These are phyloP conservation scores for Cicer bijugum DNA, from an alignment of 306 rosid species.

Conservation along the genomic window DNA sequence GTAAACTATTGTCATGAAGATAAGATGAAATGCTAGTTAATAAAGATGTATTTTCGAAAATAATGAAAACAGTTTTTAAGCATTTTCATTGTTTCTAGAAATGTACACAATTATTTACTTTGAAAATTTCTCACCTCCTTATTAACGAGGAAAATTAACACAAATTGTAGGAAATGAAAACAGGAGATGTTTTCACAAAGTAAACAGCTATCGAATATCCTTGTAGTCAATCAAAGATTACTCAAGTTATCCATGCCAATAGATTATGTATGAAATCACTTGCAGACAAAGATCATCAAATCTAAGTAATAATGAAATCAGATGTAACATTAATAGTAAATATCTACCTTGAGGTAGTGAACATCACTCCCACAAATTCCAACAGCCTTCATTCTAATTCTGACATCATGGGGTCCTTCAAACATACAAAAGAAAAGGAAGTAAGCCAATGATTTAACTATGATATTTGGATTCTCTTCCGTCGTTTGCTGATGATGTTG, in stretches of 20 bases:
- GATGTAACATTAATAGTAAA: constrained; percentile 2
- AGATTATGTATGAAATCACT: not conserved
- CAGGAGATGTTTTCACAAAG: too few relatives aligned
- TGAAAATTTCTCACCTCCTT: too few relatives aligned
- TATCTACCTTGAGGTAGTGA: constrained; percentile 75
- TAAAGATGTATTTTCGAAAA: too few relatives aligned
- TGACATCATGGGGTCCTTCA: constrained; percentile 81
- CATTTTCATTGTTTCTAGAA: too few relatives aligned
- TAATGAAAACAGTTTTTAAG: too few relatives aligned
- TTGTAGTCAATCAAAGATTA: constrained; percentile 16
- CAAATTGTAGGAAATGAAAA: too few relatives aligned
- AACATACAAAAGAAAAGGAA: constrained; percentile 38
- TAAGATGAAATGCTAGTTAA: too few relatives aligned
- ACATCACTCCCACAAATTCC: constrained; percentile 98
- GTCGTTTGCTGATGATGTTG: not conserved
- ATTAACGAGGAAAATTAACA: too few relatives aligned
- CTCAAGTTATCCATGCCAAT: not conserved
- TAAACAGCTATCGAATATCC: too few relatives aligned
- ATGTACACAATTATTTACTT: too few relatives aligned
- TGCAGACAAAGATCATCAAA: constrained; percentile 18
- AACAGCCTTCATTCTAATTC: constrained; percentile 84
- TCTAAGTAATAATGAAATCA: not conserved
- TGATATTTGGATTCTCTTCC: not conserved
- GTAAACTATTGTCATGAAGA: too few relatives aligned
- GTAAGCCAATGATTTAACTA: constrained; percentile 9